Evolutionary conservation across 768 basidiomycete genomes (phyloP).

Genomic region (Dentipellis fragilis): DNA sequence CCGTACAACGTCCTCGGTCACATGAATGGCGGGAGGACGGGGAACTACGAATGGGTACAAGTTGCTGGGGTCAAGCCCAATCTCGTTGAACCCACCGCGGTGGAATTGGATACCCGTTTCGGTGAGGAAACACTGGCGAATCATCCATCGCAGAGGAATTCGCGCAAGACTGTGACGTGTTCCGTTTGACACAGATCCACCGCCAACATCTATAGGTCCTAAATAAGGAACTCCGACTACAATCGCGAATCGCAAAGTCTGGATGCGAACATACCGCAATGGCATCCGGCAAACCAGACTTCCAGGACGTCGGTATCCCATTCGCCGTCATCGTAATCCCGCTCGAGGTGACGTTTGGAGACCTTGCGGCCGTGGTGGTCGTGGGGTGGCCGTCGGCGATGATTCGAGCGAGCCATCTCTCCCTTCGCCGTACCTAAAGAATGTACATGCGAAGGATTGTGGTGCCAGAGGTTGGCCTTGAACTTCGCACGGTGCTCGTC

Average conservation of each 20-base stretch:
- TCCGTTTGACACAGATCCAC: conserved; percentile 54
- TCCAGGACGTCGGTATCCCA: conserved; percentile 52
- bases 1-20: neutral
- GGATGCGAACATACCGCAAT: conserved; percentile 40
- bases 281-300: conserved; percentile 75
- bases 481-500: conserved; percentile 62
- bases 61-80: conserved; percentile 22
- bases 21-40: conserved; percentile 11
- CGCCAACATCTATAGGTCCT: conserved; percentile 53
- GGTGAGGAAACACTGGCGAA: conserved; percentile 41
- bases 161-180: conserved; percentile 52
- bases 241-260: neutral
- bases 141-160: conserved; percentile 56
- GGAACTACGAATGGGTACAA: conserved; percentile 18
- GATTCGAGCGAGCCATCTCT: conserved; percentile 32
- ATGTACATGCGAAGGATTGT: conserved; percentile 24
- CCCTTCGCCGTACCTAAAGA: conserved; percentile 31
- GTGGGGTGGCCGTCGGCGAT: conserved; percentile 16
- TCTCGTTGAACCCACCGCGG: conserved; percentile 18
- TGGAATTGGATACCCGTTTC: conserved; percentile 30
- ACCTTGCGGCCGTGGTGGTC: conserved; percentile 15
- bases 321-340: conserved; percentile 24
- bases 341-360: conserved; percentile 27
- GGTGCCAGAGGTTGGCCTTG: conserved; percentile 21
- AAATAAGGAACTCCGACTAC: neutral